Evolutionary conservation across 257 asterid genomes (phyloP).

Genomic region (Penstemon davidsonii): DNA sequence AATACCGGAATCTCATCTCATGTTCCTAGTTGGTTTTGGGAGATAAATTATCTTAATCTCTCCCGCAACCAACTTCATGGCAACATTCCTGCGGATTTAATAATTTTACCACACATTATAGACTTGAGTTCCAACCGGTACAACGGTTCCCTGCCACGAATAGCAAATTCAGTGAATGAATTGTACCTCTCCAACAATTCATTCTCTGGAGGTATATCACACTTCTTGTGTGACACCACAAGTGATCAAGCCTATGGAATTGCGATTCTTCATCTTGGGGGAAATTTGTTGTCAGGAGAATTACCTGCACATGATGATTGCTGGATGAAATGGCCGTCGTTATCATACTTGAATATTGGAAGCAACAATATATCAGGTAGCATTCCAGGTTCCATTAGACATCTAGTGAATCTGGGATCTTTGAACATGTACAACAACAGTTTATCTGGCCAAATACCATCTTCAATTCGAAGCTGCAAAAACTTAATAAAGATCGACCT

Average conservation of each 20-base stretch:
- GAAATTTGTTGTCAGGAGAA: slow-evolving; percentile 33
- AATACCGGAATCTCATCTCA: slow-evolving; percentile 24
- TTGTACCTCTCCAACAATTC: slow-evolving; percentile 42
- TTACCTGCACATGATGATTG: slow-evolving; percentile 31
- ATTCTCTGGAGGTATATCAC: slow-evolving; percentile 27
- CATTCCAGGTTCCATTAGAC: slow-evolving; percentile 37
- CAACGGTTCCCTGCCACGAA: slow-evolving; percentile 35
- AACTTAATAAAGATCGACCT: slow-evolving; percentile 28
- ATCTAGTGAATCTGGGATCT: slow-evolving; percentile 20
- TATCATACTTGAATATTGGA: slow-evolving; percentile 27
- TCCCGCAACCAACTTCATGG: slow-evolving; percentile 38
- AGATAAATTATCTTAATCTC: not conserved
- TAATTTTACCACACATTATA: not conserved
- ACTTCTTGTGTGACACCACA: slow-evolving; percentile 28
- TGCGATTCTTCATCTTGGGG: slow-evolving; percentile 26
- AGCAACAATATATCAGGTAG: slow-evolving; percentile 37
- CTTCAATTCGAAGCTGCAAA: slow-evolving; percentile 27
- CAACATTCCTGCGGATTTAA: slow-evolving; percentile 15
- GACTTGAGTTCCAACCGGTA: slow-evolving; percentile 36
- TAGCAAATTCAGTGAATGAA: not conserved
- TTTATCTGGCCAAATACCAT: slow-evolving; percentile 34
- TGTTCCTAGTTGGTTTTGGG: slow-evolving; percentile 43
- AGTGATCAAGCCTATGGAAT: not conserved
- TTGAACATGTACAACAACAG: slow-evolving; percentile 32
- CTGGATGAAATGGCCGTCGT: slow-evolving; percentile 35